Percentiles rank a stretch among this genome's conserved stretches.
phyloP scores from a whole-genome alignment of 345 rosid species.

The Cardiospermum halicacabum region DNA sequence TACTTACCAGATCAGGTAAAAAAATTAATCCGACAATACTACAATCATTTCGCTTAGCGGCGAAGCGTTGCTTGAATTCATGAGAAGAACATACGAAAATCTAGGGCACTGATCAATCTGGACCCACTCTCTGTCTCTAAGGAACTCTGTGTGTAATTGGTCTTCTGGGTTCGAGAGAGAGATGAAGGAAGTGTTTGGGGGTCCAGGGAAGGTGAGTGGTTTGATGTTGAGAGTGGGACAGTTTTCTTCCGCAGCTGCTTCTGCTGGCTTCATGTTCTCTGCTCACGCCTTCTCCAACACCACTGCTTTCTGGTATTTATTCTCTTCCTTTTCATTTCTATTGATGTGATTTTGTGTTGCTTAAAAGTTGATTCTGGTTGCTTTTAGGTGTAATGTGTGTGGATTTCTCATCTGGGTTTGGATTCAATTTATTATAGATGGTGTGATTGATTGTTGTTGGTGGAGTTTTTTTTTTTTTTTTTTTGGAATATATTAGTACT shows the following conservation, averaged over 20 bases:
- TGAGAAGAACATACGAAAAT: not conserved
- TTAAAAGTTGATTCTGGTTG: not conserved
- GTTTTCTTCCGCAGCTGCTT: conserved; percentile 36
- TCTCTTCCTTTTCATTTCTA: not conserved
- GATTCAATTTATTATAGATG: not conserved
- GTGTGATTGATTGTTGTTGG: not conserved
- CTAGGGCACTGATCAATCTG: not conserved
- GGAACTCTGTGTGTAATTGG: not conserved
- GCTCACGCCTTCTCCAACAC: conserved; percentile 29
- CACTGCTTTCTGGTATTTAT: conserved; percentile 41
- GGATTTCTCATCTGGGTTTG: not conserved
- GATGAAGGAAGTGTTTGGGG: conserved; percentile 38
- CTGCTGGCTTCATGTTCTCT: conserved; percentile 36
- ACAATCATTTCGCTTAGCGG: not conserved
- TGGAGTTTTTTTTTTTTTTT: not conserved
- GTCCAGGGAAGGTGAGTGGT: conserved; percentile 45
- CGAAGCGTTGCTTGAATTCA: not conserved
- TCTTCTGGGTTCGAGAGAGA: not conserved
- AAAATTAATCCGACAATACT: no score
- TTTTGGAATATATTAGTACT: no score
- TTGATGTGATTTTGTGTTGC: not conserved
- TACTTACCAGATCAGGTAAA: no score
- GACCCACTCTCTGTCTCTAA: not conserved
- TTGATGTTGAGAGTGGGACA: conserved; percentile 37
- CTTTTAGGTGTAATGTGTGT: not conserved